A percentile compares a stretch with the other conserved stretches of the same genome.
These are phyloP conservation scores for Suillus spraguei DNA, from an alignment of 768 basidiomycete species.

Conservation along the genomic window DNA sequence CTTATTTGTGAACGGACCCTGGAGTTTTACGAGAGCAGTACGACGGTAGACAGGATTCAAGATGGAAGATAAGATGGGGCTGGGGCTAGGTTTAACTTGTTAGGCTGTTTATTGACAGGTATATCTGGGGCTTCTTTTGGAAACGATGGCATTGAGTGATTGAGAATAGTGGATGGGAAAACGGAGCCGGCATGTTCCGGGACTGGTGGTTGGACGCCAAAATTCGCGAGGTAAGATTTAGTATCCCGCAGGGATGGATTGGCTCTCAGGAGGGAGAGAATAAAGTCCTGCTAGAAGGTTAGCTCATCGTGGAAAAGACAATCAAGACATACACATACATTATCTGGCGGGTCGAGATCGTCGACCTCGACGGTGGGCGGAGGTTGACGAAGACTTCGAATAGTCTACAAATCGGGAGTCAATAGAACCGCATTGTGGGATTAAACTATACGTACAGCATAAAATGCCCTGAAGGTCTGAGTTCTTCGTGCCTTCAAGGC, in stretches of 20 bases:
- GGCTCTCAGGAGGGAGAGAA: conserved; percentile 90
- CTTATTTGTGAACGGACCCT: conserved; percentile 91
- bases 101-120: conserved; percentile 31
- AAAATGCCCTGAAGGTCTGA: conserved; percentile 51
- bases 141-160: conserved; percentile 27
- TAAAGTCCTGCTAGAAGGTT: conserved; percentile 74
- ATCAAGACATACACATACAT: conserved; percentile 49
- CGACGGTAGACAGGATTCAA: conserved; percentile 83
- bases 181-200: conserved; percentile 32
- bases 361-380: conserved; percentile 22
- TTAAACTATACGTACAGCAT: conserved; percentile 47
- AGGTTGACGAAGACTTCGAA: conserved; percentile 30
- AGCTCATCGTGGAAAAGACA: conserved; percentile 6
- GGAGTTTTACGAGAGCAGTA: conserved; percentile 94
- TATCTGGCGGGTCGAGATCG: conserved; percentile 43
- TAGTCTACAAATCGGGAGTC: conserved; percentile 33
- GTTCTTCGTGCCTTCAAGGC: conserved; percentile 39
- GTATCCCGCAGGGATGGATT: conserved; percentile 93
- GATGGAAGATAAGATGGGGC: conserved; percentile 67
- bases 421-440: not conserved
- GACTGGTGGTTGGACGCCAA: conserved; percentile 64
- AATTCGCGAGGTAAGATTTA: conserved; percentile 88
- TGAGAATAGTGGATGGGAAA: conserved; percentile 24
- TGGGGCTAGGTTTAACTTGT: conserved; percentile 41
- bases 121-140: conserved; percentile 16